These are phyloP conservation scores for Mycena metata DNA, from an alignment of 768 basidiomycete species.

Conservation along the genomic window DNA sequence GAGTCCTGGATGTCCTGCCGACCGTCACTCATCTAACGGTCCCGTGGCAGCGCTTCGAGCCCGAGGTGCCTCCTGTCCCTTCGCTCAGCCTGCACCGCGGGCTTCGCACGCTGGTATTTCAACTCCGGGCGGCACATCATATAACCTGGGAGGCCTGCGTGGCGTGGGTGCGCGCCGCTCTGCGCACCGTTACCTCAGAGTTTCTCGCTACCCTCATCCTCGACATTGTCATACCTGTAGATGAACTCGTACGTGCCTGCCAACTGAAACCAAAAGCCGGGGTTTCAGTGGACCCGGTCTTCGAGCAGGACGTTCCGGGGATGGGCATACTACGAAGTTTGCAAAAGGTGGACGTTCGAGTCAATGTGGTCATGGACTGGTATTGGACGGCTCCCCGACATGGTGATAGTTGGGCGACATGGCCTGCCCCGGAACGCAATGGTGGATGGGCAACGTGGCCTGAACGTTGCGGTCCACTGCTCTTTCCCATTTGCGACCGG, in stretches of 20 bases:
- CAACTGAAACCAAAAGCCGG: background rate
- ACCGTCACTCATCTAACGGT: background rate
- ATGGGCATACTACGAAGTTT: background rate
- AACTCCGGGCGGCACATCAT: background rate
- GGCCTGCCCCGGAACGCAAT: too few relatives aligned
- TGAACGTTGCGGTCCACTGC: too few relatives aligned
- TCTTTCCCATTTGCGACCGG: too few relatives aligned
- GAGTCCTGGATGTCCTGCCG: conserved; percentile 1
- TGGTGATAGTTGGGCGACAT: too few relatives aligned
- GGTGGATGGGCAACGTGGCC: too few relatives aligned
- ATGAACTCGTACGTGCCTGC: background rate
- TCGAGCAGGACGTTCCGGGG: background rate
- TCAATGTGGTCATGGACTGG: background rate
- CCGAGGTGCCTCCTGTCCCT: background rate
- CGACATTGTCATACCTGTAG: background rate
- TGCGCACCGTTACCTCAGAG: background rate
- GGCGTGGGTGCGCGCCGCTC: background rate
- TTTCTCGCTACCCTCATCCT: background rate
- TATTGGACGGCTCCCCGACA: too few relatives aligned
- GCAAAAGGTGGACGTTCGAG: background rate
- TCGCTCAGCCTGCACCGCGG: background rate
- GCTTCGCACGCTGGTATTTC: background rate
- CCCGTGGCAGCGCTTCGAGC: background rate
- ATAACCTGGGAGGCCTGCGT: background rate
- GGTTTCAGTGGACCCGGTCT: background rate